Evolutionary conservation across 75 land plant genomes (phyloP), one percentile per base, ranked within the genome.

Genomic region (Pinus tabuliformis): DNA sequence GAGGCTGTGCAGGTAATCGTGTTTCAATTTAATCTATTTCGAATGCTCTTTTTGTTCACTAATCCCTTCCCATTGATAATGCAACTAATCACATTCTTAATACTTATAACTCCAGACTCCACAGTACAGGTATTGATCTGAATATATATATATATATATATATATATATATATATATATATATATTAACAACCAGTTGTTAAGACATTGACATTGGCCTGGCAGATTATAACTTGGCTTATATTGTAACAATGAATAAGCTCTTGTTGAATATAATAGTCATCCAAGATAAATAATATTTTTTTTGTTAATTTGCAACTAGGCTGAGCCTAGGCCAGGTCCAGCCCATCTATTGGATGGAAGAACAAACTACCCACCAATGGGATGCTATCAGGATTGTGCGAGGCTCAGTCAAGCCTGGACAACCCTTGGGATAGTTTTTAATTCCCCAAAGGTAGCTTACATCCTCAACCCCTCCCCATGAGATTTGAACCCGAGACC

Each of bases 1-100:
- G 78, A 81, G 33, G 92, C 99, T 59, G 85, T 97, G 77, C 98
- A 97, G 98, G 99, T 91, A 77, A 77, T 28, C 56, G 8, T 63
- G 15, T 63, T 62, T 58, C 8, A 33, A 22, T 68, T 37, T 9
- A 76, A 76, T 26, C 6, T 30, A 20, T 17, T 76, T 76, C 16
- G 28, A 15, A 5, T 73, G 20, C n/a, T 73, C 12, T 59, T 56
- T 68, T 68, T 42, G 9, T n/a, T 5, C n/a, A 17, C 39, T 64
- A 30, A 16, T 49, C 54, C 7, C 39, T 16, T 63, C 5, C 33
- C 33, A 30, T 15, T 28, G 66, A 63, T n/a, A 37, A 66, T 14
- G 8, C 20, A 6, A 42, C 13, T 20, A 15, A 37, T 68, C 22
- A 3, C 72, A 42, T 39, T 49, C 21, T 68, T 42, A 20, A 42